Evolutionary conservation across 108 stramenopile species (phyloP).

Genomic region (Skeletonema tropicum): DNA sequence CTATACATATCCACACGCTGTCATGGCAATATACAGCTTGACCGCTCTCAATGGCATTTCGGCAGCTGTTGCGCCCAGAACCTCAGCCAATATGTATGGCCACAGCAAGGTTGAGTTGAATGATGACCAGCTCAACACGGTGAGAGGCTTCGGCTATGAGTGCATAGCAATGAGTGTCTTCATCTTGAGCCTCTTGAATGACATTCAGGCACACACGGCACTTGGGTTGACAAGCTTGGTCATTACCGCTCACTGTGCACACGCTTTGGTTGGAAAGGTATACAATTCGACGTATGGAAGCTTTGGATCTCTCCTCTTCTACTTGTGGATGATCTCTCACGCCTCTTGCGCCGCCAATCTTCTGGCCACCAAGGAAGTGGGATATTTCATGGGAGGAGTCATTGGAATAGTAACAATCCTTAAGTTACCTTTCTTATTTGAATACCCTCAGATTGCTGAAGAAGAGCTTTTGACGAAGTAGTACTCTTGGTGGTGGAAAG

Average conservation of each 20-base stretch:
- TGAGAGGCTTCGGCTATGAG: neutral
- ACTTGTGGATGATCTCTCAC: neutral
- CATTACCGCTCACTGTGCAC: neutral
- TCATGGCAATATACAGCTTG: neutral
- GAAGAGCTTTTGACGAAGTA: neutral
- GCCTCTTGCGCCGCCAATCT: neutral
- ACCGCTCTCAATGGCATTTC: neutral
- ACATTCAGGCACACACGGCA: neutral
- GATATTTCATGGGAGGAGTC: neutral
- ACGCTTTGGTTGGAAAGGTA: neutral
- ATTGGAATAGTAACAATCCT: neutral
- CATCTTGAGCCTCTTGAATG: neutral
- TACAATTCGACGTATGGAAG: neutral
- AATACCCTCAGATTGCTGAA: neutral
- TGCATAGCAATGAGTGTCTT: neutral
- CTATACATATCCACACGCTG: neutral
- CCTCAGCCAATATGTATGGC: neutral
- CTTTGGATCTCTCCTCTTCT: neutral
- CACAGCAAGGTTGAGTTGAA: neutral
- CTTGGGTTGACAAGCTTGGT: neutral
- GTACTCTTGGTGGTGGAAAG: conserved; percentile 2
- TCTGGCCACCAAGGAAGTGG: neutral
- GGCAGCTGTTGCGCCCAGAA: neutral
- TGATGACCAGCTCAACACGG: neutral
- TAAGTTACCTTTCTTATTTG: conserved; percentile 1